Conservation (phyloP, 208 protist species). For the Leishmania mexicana region DNA sequence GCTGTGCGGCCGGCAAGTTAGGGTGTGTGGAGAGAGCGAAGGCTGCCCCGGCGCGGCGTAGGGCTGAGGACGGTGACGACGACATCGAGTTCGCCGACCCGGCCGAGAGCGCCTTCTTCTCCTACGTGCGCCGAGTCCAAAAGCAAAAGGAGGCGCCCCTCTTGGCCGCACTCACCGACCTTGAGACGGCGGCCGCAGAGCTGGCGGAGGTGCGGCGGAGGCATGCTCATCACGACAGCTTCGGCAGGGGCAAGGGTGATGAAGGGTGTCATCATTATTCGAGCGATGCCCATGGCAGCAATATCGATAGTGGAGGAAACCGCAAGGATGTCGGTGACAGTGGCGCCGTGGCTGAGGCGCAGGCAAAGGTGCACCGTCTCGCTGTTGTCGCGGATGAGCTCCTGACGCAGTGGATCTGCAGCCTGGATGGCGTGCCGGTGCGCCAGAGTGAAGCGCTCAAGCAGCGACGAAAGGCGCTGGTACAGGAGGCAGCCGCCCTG, state of each 20-base stretch:
- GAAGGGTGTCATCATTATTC: background rate
- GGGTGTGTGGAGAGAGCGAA: background rate
- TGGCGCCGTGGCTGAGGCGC: slow-evolving; percentile 14
- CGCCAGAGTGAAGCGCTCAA: slow-evolving; percentile 40
- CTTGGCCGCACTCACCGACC: slow-evolving; percentile 31
- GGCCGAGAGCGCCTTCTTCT: slow-evolving; percentile 46
- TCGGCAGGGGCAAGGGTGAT: background rate
- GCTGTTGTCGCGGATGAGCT: slow-evolving; percentile 68
- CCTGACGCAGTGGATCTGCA: slow-evolving; percentile 69
- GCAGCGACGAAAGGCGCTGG: slow-evolving; percentile 44
- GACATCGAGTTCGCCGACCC: slow-evolving; percentile 58
- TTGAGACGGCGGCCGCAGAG: slow-evolving; percentile 28
- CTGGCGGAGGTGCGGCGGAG: background rate
- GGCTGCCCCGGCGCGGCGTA: background rate
- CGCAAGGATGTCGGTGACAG: slow-evolving; percentile 1
- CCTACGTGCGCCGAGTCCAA: slow-evolving; percentile 39
- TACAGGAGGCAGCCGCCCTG: slow-evolving; percentile 37
- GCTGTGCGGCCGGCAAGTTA: slow-evolving; percentile 1
- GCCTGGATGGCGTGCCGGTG: slow-evolving; percentile 64
- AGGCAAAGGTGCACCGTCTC: slow-evolving; percentile 28
- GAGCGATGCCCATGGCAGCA: background rate
- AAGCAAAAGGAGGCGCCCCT: slow-evolving; percentile 46
- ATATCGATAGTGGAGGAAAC: slow-evolving; percentile 1
- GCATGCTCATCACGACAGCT: background rate
- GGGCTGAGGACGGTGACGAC: slow-evolving; percentile 18